Evolutionary conservation across 2,329 filamentous ascomycete species (phyloP).

Genomic region (Pestalotiopsis sp.): DNA sequence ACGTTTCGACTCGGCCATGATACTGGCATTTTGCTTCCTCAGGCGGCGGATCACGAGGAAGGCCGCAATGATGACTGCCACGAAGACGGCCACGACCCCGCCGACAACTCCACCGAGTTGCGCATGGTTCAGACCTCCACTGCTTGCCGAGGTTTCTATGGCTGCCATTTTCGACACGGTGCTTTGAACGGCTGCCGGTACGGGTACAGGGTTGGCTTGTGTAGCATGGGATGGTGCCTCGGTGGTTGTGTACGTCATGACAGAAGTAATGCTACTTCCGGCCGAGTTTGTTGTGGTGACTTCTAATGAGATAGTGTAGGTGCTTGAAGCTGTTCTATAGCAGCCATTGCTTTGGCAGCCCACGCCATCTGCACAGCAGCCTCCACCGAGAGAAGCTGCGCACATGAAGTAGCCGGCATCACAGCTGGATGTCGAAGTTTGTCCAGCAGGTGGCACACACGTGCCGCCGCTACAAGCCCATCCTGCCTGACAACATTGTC

Average conservation of each 20-base stretch:
- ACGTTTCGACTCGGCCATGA: conserved; percentile 36
- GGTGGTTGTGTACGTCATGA: conserved; percentile 41
- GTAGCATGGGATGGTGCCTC: conserved; percentile 32
- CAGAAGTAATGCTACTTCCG: conserved; percentile 42
- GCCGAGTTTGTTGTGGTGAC: conserved; percentile 48
- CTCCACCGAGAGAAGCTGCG: conserved; percentile 51
- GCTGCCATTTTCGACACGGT: conserved; percentile 44
- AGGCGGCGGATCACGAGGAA: conserved; percentile 54
- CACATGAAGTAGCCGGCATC: conserved; percentile 49
- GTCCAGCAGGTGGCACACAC: conserved; percentile 49
- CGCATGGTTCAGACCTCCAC: conserved; percentile 37
- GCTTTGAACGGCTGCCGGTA: conserved; percentile 48
- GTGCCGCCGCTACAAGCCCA: conserved; percentile 41
- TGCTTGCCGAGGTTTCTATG: conserved; percentile 24
- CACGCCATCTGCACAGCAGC: conserved; percentile 55
- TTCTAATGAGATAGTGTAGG: conserved; percentile 45
- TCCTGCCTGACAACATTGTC: conserved; percentile 48
- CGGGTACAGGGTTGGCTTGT: conserved; percentile 24
- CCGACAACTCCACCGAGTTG: conserved; percentile 58
- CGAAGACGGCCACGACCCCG: conserved; percentile 50
- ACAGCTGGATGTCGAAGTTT: conserved; percentile 43
- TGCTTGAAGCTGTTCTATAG: conserved; percentile 49
- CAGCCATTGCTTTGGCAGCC: conserved; percentile 51
- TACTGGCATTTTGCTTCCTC: conserved; percentile 43
- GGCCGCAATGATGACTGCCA: conserved; percentile 48